Evolutionary conservation across 345 rosid species (phyloP).

Genomic region (Eucalyptus sp.): DNA sequence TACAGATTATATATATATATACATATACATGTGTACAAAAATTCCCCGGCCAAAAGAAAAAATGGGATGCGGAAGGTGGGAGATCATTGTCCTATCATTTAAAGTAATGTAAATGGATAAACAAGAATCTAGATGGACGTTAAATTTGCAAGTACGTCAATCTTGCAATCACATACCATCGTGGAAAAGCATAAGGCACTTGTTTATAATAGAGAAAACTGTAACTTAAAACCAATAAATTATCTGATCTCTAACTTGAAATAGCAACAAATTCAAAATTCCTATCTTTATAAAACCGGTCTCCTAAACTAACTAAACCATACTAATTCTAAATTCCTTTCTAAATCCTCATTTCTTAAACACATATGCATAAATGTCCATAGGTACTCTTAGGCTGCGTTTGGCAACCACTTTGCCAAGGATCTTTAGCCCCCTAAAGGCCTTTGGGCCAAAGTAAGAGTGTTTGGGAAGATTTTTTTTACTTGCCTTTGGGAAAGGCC

Average conservation of each 20-base stretch:
- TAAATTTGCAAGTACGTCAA: not conserved
- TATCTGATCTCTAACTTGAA: not conserved
- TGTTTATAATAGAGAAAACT: not conserved
- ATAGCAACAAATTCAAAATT: no score
- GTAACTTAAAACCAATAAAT: not conserved
- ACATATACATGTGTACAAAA: not conserved
- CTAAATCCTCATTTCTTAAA: not conserved
- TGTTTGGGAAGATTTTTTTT: no score
- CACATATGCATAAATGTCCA: not conserved
- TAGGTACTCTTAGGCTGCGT: no score
- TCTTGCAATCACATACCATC: not conserved
- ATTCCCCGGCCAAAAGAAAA: not conserved
- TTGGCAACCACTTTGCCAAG: no score
- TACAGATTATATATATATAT: not conserved
- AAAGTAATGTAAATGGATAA: not conserved
- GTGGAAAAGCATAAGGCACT: not conserved
- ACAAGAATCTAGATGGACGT: not conserved
- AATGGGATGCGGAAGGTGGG: not conserved
- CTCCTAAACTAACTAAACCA: not conserved
- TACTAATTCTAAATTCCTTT: not conserved
- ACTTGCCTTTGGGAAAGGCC: no score
- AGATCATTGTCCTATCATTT: not conserved
- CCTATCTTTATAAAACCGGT: not conserved
- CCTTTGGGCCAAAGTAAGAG: no score
- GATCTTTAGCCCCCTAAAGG: no score